A percentile compares a stretch with the other conserved stretches of the same genome.
Evolutionary conservation across 2,329 filamentous ascomycete genomes (phyloP).

Genomic region (Gremmenia infestans): DNA sequence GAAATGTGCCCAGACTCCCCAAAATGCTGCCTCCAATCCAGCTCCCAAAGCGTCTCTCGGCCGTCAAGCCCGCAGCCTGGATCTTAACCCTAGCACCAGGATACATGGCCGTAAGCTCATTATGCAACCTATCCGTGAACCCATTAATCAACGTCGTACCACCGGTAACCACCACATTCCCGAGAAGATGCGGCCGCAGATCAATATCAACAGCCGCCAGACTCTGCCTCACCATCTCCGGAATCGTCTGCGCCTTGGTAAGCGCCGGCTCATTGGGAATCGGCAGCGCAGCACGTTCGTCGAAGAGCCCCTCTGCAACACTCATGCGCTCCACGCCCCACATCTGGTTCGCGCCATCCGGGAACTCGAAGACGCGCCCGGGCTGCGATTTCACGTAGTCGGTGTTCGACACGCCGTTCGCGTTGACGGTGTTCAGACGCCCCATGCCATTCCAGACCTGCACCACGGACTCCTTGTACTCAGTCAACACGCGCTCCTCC

Average conservation of each 20-base stretch:
- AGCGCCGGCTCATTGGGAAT: conserved; percentile 40
- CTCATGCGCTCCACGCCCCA: conserved; percentile 86
- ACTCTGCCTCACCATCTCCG: conserved; percentile 72
- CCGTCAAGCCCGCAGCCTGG: conserved; percentile 77
- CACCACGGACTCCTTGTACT: conserved; percentile 97
- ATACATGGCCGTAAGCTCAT: conserved; percentile 75
- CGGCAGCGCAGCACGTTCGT: conserved; percentile 68
- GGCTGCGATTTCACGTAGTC: conserved; percentile 69
- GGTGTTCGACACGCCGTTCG: conserved; percentile 60
- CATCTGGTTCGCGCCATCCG: conserved; percentile 92
- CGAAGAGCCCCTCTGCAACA: conserved; percentile 85
- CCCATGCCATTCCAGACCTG: conserved; percentile 86
- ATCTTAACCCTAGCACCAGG: conserved; percentile 84
- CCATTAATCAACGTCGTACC: conserved; percentile 83
- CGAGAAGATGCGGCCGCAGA: conserved; percentile 73
- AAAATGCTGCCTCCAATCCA: conserved; percentile 98
- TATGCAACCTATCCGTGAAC: conserved; percentile 84
- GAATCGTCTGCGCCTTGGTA: conserved; percentile 73
- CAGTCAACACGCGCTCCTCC: conserved; percentile 87
- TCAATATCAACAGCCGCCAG: conserved; percentile 83
- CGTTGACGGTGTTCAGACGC: conserved; percentile 46
- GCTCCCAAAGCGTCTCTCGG: conserved; percentile 84
- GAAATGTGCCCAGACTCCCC: conserved; percentile 91
- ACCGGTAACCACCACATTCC: conserved; percentile 90
- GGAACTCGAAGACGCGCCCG: conserved; percentile 91